Base-by-base conservation (phyloP, 2,329 filamentous ascomycete genomes). In the Penicillium sp. region DNA sequence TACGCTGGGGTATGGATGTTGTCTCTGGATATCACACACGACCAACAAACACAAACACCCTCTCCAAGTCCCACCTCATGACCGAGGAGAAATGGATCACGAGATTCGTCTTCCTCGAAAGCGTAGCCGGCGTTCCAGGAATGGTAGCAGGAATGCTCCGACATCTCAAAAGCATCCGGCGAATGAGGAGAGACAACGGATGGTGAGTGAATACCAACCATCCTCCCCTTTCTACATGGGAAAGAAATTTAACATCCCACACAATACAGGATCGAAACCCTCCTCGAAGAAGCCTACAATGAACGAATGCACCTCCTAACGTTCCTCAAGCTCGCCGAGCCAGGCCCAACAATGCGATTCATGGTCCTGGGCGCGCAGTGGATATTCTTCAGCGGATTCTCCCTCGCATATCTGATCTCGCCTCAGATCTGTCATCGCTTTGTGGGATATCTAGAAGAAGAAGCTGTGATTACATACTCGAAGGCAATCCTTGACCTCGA, bases 121-220 rank as follows among this genome's bases (percentile, higher is more conserved):
- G 88, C 47, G 90, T 97, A 39, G 93, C 93, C 10, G 93, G 91
- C 29, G 93, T 97, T 0, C 93, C 93, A 0, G 93, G 93, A 15
- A 97, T 97, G 90, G 92, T 96, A 0, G 93, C 88, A 0, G 93
- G 91, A 27, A 96, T 96, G 89, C 81, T 97, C 3, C 83, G 93
- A 19, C 93, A 97, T 75, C 82, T 97, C 31, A 86, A 89, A 71
- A 91, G 87, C 60, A 83, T 96, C 68, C 82, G 93, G 33, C 83
- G 87, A 36, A 87, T 96, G 80, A 90, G 90, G 79, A 82, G 92
- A 55, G 93, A 96, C 74, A 94, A 96, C 67, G 93, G 93, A 66
- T 96, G 86, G 85, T 82, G 63, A 67, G 68, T 79, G 41, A 42
- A 44, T 29, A n/a, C 27, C 25, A 19, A 0, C n/a, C 25, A 12